These are phyloP conservation scores for Kazachstania sp. DNA, from an alignment of 1,139 yeast genomes.

Conservation along the genomic window DNA sequence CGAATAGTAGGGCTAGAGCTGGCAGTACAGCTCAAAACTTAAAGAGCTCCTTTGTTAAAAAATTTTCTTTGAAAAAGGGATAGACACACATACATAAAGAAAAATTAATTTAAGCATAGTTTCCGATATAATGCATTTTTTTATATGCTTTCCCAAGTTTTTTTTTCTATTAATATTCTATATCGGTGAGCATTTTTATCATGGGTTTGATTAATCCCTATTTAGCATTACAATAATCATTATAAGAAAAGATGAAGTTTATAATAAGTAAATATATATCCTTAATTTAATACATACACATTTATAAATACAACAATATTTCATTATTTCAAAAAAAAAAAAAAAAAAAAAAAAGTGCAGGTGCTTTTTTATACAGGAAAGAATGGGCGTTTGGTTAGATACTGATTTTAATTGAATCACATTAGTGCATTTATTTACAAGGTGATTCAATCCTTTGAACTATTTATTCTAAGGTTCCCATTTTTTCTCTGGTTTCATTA, in stretches of 20 bases:
- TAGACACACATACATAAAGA: neutral
- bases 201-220: neutral
- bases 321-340: neutral
- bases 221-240: neutral
- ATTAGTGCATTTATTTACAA: slow-evolving; percentile 1
- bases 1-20: slow-evolving; percentile 2
- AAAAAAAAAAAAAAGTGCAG: no score
- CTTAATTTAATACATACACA: no score
- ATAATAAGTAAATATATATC: neutral
- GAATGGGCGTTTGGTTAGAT: no score
- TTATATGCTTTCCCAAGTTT: neutral
- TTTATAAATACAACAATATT: neutral
- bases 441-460: neutral
- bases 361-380: no score
- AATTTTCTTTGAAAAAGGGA: slow-evolving; percentile 3
- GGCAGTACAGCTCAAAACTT: slow-evolving; percentile 7
- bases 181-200: neutral
- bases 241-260: neutral
- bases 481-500: no score
- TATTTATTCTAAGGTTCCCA: no score
- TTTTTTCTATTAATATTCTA: neutral
- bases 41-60: slow-evolving; percentile 14
- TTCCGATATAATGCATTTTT: neutral
- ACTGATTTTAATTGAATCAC: no score
- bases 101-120: neutral